Evolutionary conservation across 176 grass and related monocot genomes (phyloP), one percentile per base, ranked within the genome.

Genomic region (Metroxylon sagu): DNA sequence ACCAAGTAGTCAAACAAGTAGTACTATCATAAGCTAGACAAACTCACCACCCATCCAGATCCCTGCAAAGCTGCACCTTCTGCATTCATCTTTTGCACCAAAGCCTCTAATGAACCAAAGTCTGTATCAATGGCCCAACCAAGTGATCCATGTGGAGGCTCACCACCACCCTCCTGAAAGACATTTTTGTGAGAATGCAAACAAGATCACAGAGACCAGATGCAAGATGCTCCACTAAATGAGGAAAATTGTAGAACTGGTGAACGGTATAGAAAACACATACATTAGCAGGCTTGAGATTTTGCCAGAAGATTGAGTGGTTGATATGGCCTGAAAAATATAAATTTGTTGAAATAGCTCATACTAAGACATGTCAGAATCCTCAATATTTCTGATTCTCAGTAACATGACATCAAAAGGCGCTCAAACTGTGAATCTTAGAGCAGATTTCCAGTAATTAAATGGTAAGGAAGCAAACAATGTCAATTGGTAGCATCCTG

Each of bases 241-340:
- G 35, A 14, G 35, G 35, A 12, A 12, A 43, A 43, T 14, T 43
- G 35, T 10, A 43, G 35, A 43, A 43, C 35, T 14, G 2, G 35
- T 43, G 35, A 10, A 43, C 3, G 23, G 49, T 28, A 53, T 29
- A 61, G 14, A 19, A 61, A 56, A 53, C 65, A 65, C 52, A 76
- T 57, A 98, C 94, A 14, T 69, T 86, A 27, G 71, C 53, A 52
- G 94, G 94, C 76, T 92, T 93, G 43, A 98, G 94, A 61, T 98
- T 98, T 71, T 98, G 79, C 94, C 94, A 98, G 80, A 98, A 98
- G 67, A 98, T 86, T 48, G 94, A 92, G 75, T 98, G 94, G 64
- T 98, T 98, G 49, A 98, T 77, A 74, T 98, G 94, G 61, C 88
- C 94, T 98, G 73, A 31, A 78, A 80, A 14, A 80, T 7, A 43